These are phyloP conservation scores for Skeletonema menzelii DNA, from an alignment of 108 stramenopile genomes.

Conservation along the genomic window DNA sequence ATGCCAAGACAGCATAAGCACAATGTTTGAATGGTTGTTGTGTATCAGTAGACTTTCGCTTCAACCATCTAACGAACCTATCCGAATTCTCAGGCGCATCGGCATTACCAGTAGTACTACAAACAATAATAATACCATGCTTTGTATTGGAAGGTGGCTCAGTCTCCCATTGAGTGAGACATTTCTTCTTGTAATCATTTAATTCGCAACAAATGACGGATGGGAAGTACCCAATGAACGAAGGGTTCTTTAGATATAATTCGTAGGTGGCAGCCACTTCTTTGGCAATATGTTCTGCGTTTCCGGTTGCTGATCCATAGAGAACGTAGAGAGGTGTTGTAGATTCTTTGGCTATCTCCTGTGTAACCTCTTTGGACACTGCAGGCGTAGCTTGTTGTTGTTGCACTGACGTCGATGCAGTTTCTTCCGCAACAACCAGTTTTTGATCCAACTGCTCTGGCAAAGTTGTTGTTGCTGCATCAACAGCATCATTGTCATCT, in stretches of 20 bases:
- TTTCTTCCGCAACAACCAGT: not conserved
- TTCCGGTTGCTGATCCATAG: conserved; percentile 80
- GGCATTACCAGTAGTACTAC: conserved; percentile 91
- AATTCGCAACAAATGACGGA: conserved; percentile 62
- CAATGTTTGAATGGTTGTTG: conserved; percentile 51
- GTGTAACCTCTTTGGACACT: not conserved
- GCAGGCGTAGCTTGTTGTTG: not conserved
- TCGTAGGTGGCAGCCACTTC: conserved; percentile 65
- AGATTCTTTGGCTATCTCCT: conserved; percentile 14
- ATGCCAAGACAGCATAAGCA: conserved; percentile 69
- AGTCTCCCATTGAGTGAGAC: conserved; percentile 49
- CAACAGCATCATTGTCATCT: not conserved
- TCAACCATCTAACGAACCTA: conserved; percentile 71
- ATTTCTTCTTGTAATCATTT: conserved; percentile 71
- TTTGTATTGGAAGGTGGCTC: conserved; percentile 32
- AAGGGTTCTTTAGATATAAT: conserved; percentile 34
- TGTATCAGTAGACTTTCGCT: conserved; percentile 52
- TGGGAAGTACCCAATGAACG: conserved; percentile 52
- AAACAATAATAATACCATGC: conserved; percentile 70
- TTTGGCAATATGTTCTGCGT: conserved; percentile 82
- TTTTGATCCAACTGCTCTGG: not conserved
- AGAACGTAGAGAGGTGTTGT: conserved; percentile 67
- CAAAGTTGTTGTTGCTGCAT: not conserved
- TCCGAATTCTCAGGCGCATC: conserved; percentile 87
- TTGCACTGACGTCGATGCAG: not conserved